Base-by-base conservation (phyloP, 768 basidiomycete species). In the Rhizopogon salebrosus region DNA sequence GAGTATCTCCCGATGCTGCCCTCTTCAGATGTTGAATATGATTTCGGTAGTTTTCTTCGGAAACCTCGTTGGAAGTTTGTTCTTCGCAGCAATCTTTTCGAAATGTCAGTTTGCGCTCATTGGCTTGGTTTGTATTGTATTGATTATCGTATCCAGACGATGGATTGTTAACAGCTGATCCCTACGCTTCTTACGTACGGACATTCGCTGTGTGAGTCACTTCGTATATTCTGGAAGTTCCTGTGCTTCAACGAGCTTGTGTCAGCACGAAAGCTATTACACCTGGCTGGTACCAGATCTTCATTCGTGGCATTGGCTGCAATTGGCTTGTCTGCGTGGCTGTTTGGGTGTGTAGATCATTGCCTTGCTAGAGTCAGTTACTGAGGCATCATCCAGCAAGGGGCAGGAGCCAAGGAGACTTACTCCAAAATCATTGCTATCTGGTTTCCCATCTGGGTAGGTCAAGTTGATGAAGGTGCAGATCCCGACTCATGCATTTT, bases 241-340 rank as follows among this genome's bases (percentile, higher is more conserved):
- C 1, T 18, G 7, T 23, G 51, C 48, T 51, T 24, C 41, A 36
- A 48, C 27, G n/a, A 50, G 31, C 22, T 35, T 14, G 42, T 16
- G 31, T 16, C 45, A 87, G 86, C 41, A 64, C 78, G 36, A 89
- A 87, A 62, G 86, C 85, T 1, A 68, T 68, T 1, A 79, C 81
- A 10, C 87, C 87, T 2, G 66, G 75, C 29, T 89, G 85, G 85
- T 74, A 87, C 63, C 80, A 89, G 62, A 83, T 89, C 35, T 82
- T 89, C 68, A 67, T 89, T 18, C 73, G 85, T 14, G 87, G 86
- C 0, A 85, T 89, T 56, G 87, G 79, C 6, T 89, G 87, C 57
- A 89, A 89, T 58, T 89, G 85, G 85, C 73, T 89, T 1, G 87
- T 89, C 35, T 85, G 77, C 54, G 67, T 87, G 5, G 87, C 85